Evolutionary conservation across 768 basidiomycete species (phyloP), one percentile per base, ranked within the genome.

Genomic region (Tulasnella sp.): DNA sequence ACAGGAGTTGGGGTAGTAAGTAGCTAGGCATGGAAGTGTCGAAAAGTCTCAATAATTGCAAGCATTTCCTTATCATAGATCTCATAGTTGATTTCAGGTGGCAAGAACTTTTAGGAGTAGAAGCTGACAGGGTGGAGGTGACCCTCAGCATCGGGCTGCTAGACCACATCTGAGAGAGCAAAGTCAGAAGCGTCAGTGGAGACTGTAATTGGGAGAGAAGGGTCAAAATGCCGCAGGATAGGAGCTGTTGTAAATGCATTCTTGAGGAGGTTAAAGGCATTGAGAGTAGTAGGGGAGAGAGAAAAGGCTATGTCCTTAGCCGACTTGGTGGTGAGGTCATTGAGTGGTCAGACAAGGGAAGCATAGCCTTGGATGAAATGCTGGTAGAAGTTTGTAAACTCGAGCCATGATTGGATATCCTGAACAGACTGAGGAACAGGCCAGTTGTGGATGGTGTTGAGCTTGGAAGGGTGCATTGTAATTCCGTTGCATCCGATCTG

Each of bases 1-100:
- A 60, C 45, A 7, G n/a, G 15, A 32, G 46, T 23, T 34, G 6
- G 14, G 14, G 59, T 37, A 11, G 58, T 63, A 59, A 59, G 29
- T 21, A 62, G 42, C 25, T 49, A 60, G 23, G 58, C 53, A 31
- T 59, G 15, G 52, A 61, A 63, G 6, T 59, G 17, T 45, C 32
- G 19, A 29, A 59, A 55, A 6, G 49, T 15, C 9, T 40, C 23
- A 8, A 53, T 8, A 34, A 68, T 66, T 6, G 67, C 67, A 3
- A 67, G 59, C 9, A 68, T 34, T 48, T 69, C 67, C 57, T 68
- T 67, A 50, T 69, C 67, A 49, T 64, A 58, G 14, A 66, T 63
- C 23, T 62, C 57, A 59, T 69, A 61, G 39, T 53, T 61, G 11
- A 19, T 27, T 46, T 61, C 60, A 4, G 60, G 50, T 35, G 42